These are phyloP conservation scores for Plenodomus lindquistii DNA, from an alignment of 2,329 filamentous ascomycete species.

Conservation along the genomic window DNA sequence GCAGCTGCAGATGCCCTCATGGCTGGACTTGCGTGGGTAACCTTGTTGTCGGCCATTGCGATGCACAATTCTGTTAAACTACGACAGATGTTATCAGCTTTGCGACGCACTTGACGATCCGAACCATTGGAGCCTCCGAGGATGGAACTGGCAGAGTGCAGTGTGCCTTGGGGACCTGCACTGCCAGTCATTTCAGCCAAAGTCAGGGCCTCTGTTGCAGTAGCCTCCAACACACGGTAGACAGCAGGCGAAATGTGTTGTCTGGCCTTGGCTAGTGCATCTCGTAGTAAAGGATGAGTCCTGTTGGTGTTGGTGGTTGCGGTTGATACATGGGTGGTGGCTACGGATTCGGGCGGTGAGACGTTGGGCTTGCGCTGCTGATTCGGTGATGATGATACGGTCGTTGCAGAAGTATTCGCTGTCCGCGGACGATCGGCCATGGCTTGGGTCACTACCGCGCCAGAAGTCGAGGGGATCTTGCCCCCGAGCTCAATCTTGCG, in stretches of 20 bases:
- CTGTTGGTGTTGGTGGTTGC: slow-evolving; percentile 64
- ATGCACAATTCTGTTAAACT: slow-evolving; percentile 91
- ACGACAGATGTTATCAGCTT: slow-evolving; percentile 90
- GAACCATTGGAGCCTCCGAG: slow-evolving; percentile 63
- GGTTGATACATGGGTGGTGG: slow-evolving; percentile 45
- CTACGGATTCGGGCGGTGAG: slow-evolving; percentile 46
- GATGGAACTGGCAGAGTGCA: slow-evolving; percentile 69
- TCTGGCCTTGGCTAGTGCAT: slow-evolving; percentile 80
- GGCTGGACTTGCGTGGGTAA: slow-evolving; percentile 34
- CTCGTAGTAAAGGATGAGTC: slow-evolving; percentile 76
- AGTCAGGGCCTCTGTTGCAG: slow-evolving; percentile 78
- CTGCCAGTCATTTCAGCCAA: slow-evolving; percentile 78
- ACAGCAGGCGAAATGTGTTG: slow-evolving; percentile 69
- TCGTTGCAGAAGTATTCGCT: slow-evolving; percentile 88
- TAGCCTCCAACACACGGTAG: slow-evolving; percentile 77
- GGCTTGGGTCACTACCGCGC: slow-evolving; percentile 66
- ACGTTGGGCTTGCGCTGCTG: slow-evolving; percentile 61
- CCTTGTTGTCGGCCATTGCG: slow-evolving; percentile 61
- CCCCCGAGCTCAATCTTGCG: slow-evolving; percentile 87
- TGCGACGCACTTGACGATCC: slow-evolving; percentile 84
- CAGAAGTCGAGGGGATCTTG: slow-evolving; percentile 81
- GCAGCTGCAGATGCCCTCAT: slow-evolving; percentile 27
- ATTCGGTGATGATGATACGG: slow-evolving; percentile 87
- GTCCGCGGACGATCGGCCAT: slow-evolving; percentile 84
- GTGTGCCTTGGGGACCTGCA: slow-evolving; percentile 63